Conservation (phyloP, 345 rosid species). For the Populus pruinosa region DNA sequence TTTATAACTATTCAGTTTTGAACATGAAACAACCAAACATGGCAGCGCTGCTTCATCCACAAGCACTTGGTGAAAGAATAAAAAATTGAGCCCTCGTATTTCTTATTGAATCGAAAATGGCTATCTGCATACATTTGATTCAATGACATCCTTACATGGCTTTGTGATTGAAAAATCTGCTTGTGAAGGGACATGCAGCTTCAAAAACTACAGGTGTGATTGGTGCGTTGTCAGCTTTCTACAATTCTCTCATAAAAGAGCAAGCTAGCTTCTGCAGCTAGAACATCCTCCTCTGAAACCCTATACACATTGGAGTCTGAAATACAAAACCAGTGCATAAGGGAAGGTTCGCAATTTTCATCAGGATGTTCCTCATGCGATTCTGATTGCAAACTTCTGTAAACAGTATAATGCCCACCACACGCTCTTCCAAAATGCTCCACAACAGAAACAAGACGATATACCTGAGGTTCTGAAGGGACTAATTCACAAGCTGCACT, state of each 20-base stretch:
- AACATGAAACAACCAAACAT: background rate
- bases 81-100: background rate
- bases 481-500: background rate
- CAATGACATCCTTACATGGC: background rate
- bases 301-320: conserved; percentile 64
- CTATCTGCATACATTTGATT: background rate
- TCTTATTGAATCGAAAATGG: background rate
- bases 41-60: background rate
- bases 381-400: conserved; percentile 44
- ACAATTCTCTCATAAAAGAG: conserved; percentile 70
- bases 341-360: conserved; percentile 19
- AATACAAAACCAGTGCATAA: conserved; percentile 59
- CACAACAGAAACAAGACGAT: conserved; percentile 67
- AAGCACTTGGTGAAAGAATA: background rate
- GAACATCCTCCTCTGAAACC: conserved; percentile 70
- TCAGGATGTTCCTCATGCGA: conserved; percentile 15
- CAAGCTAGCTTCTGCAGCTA: conserved; percentile 77
- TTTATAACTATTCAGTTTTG: background rate
- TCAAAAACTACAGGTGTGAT: background rate
- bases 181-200: background rate
- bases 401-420: conserved; percentile 81
- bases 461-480: conserved; percentile 31
- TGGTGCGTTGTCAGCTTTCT: conserved; percentile 8
- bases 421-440: conserved; percentile 81
- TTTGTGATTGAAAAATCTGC: background rate